Conservation (phyloP, 2,329 filamentous ascomycete genomes). For the Fusarium incarnatum region DNA sequence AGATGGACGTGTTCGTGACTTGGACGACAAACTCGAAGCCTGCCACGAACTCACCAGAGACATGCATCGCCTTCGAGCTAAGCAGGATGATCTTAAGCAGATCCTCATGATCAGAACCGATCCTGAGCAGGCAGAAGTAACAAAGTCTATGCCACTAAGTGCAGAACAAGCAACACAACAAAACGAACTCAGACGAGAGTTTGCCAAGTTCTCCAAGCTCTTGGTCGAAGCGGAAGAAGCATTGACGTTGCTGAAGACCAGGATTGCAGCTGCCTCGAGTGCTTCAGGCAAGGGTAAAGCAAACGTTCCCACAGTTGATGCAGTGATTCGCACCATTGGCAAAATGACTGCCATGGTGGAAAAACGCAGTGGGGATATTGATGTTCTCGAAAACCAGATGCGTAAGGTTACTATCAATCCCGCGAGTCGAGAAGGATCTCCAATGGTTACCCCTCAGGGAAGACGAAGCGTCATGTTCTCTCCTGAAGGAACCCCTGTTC, state of each 20-base stretch:
- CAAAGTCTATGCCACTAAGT: constrained; percentile 79
- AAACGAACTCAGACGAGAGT: constrained; percentile 82
- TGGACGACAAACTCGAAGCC: constrained; percentile 74
- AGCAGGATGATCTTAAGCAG: constrained; percentile 82
- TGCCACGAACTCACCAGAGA: constrained; percentile 77
- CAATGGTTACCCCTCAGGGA: constrained; percentile 54
- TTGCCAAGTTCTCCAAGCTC: constrained; percentile 77
- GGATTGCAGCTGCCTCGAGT: constrained; percentile 71
- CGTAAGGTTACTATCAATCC: constrained; percentile 72
- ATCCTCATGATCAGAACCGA: constrained; percentile 78
- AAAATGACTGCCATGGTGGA: constrained; percentile 96
- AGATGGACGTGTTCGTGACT: constrained; percentile 73
- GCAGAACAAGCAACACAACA: constrained; percentile 87
- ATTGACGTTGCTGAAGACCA: constrained; percentile 81
- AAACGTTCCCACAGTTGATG: constrained; percentile 85
- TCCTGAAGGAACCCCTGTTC: constrained; percentile 58
- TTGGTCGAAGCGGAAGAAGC: constrained; percentile 84
- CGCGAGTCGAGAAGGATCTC: constrained; percentile 58
- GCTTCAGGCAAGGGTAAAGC: constrained; percentile 58
- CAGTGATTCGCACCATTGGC: constrained; percentile 87
- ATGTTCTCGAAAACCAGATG: constrained; percentile 89
- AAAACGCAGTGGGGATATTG: constrained; percentile 89
- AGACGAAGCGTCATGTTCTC: constrained; percentile 55
- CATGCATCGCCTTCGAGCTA: constrained; percentile 76
- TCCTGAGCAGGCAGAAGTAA: constrained; percentile 72